Percentiles rank a stretch among this genome's conserved stretches.
phyloP scores from a whole-genome alignment of 202 grass and related monocot species.

The Digitaria exilis region DNA sequence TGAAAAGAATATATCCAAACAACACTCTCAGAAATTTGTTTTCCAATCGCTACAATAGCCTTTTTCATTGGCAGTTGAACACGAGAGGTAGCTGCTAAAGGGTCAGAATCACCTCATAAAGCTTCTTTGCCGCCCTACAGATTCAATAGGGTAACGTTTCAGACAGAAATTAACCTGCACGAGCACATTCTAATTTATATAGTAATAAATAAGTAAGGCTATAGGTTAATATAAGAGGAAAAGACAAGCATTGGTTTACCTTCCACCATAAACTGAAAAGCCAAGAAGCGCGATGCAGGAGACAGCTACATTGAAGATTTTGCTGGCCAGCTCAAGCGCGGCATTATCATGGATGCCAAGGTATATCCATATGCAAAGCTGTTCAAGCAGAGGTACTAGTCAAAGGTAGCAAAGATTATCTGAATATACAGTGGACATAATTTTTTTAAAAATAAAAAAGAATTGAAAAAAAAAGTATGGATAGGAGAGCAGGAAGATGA shows the following conservation, averaged over 20 bases:
- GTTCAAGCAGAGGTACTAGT: conserved; percentile 34
- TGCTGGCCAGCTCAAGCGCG: conserved; percentile 61
- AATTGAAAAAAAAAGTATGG: not conserved
- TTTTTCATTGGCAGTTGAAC: not conserved
- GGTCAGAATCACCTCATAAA: conserved; percentile 74
- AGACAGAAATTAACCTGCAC: conserved; percentile 79
- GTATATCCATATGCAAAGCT: conserved; percentile 92
- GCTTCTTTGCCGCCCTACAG: conserved; percentile 91
- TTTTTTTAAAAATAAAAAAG: not conserved
- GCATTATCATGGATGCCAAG: conserved; percentile 72
- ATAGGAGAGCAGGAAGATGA: not conserved
- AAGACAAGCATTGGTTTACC: conserved; percentile 43
- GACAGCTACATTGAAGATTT: conserved; percentile 72
- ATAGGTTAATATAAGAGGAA: conserved; percentile 28
- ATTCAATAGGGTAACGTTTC: conserved; percentile 94
- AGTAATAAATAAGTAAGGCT: not conserved
- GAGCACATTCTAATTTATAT: conserved; percentile 2
- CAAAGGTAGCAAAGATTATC: conserved; percentile 12
- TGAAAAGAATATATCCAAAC: conserved; percentile 4
- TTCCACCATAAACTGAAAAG: conserved; percentile 77
- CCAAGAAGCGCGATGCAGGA: conserved; percentile 83
- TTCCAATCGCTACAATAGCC: not conserved
- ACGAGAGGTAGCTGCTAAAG: conserved; percentile 27
- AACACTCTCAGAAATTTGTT: not conserved
- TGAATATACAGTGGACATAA: not conserved